phyloP scores from a whole-genome alignment of 2,329 filamentous ascomycete species.

The Rhexocercosporidium sp. region DNA sequence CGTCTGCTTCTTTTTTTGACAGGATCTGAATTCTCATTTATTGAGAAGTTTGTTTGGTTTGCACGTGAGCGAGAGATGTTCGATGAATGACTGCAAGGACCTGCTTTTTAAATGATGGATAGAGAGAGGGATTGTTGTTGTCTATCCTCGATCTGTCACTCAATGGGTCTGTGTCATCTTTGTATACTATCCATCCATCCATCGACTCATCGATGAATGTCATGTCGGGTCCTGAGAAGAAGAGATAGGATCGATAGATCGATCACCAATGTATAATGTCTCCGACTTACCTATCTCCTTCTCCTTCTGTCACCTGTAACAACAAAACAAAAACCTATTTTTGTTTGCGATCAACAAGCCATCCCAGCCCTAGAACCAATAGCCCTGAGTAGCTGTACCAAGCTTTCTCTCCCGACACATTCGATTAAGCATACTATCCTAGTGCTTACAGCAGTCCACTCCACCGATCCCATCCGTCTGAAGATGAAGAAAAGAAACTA shows the following conservation, averaged over 20 bases:
- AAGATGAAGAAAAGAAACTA: too few species aligned
- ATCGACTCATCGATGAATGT: neutral
- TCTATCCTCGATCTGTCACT: neutral
- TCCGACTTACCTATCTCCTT: neutral
- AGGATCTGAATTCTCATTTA: slow-evolving; percentile 32
- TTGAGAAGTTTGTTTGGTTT: slow-evolving; percentile 22
- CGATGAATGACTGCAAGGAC: slow-evolving; percentile 18
- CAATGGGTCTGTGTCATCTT: slow-evolving; percentile 18
- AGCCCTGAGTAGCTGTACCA: neutral
- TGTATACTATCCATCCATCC: slow-evolving; percentile 23
- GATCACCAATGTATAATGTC: slow-evolving; percentile 19
- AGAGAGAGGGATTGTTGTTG: neutral
- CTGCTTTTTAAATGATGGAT: slow-evolving; percentile 17
- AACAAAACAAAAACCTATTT: too few species aligned
- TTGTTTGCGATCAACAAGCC: neutral
- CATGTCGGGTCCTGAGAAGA: neutral
- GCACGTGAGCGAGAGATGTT: slow-evolving; percentile 22
- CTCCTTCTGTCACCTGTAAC: neutral
- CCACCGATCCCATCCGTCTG: slow-evolving; percentile 10
- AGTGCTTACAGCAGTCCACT: too few species aligned
- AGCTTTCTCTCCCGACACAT: neutral
- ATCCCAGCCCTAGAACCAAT: too few species aligned
- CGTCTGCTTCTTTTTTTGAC: slow-evolving; percentile 13
- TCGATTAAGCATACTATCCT: too few species aligned
- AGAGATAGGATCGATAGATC: neutral